phyloP scores from a whole-genome alignment of 371 early-diverging fungal genomes.

The Saksenaea vasiformis region DNA sequence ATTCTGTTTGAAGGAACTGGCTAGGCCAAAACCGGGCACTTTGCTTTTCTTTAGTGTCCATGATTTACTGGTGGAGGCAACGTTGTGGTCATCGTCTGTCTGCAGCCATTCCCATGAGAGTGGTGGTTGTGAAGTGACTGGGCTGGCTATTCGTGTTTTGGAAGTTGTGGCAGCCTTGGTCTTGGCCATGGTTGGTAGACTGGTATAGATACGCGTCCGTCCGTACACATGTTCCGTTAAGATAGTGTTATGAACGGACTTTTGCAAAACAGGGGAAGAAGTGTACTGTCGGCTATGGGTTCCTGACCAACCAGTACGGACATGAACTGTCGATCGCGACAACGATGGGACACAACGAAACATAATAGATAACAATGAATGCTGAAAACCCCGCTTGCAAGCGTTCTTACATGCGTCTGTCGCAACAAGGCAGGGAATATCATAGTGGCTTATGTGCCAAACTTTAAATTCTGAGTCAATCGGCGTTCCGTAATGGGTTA shows the following conservation, averaged over 20 bases:
- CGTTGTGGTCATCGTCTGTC: constrained; percentile 10
- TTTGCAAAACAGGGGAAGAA: neutral
- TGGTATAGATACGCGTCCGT: constrained; percentile 57
- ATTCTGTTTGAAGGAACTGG: constrained; percentile 44
- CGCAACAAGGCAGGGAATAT: too few relatives aligned
- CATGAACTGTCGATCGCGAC: neutral
- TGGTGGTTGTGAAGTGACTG: constrained; percentile 39
- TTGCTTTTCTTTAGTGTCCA: constrained; percentile 20
- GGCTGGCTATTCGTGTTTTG: constrained; percentile 35
- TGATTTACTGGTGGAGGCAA: constrained; percentile 13
- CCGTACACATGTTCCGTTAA: constrained; percentile 59
- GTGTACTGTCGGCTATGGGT: neutral
- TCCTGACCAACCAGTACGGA: neutral
- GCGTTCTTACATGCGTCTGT: too few relatives aligned
- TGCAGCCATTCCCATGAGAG: constrained; percentile 56
- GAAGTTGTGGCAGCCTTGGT: constrained; percentile 44
- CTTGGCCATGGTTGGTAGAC: constrained; percentile 47
- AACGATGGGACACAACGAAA: neutral
- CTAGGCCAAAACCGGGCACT: constrained; percentile 15
- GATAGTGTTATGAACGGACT: constrained; percentile 18
- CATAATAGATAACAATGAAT: neutral
- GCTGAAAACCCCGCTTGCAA: too few relatives aligned
- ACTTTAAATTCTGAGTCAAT: too few relatives aligned
- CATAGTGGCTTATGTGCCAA: too few relatives aligned
- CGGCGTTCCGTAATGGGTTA: too few relatives aligned